Conservation (phyloP, 495 filamentous ascomycete genomes). For the Xylaria castorea region DNA sequence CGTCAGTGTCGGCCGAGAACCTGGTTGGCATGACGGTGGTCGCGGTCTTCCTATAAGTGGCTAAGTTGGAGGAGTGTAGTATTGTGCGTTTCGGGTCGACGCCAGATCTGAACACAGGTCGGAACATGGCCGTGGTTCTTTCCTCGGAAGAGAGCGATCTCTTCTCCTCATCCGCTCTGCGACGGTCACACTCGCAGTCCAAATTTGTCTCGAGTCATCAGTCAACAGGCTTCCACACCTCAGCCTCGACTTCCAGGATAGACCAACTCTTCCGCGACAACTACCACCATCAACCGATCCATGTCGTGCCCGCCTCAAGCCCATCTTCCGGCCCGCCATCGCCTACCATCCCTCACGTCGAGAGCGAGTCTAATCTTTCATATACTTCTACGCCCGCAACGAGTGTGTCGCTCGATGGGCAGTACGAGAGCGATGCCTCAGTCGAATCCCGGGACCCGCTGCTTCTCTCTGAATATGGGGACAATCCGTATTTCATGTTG, state of each 20-base stretch:
- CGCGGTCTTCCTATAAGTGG: slow-evolving; percentile 23
- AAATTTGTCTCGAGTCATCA: slow-evolving; percentile 45
- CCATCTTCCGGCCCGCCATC: slow-evolving; percentile 58
- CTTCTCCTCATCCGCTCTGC: slow-evolving; percentile 51
- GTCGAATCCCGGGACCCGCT: slow-evolving; percentile 58
- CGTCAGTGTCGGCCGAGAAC: slow-evolving; percentile 10
- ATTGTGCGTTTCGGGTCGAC: slow-evolving; percentile 21
- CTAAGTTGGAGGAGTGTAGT: slow-evolving; percentile 28
- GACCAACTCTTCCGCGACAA: slow-evolving; percentile 38
- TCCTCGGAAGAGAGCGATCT: slow-evolving; percentile 52
- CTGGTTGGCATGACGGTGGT: slow-evolving; percentile 23
- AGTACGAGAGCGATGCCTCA: slow-evolving; percentile 57
- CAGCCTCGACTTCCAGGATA: slow-evolving; percentile 51
- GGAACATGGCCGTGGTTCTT: slow-evolving; percentile 55
- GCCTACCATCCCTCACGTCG: slow-evolving; percentile 45
- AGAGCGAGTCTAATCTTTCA: slow-evolving; percentile 46
- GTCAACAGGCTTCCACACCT: slow-evolving; percentile 47
- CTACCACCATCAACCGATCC: slow-evolving; percentile 38
- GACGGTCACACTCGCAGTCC: slow-evolving; percentile 57
- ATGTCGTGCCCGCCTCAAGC: slow-evolving; percentile 49
- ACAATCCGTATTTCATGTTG: slow-evolving; percentile 50
- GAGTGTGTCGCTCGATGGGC: slow-evolving; percentile 65
- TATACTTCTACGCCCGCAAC: slow-evolving; percentile 67
- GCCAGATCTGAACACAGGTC: slow-evolving; percentile 7
- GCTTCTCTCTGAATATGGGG: slow-evolving; percentile 64